A percentile compares a stretch with the other conserved stretches of the same genome.
Evolutionary conservation across 2,329 filamentous ascomycete genomes (phyloP).

Genomic region (Calonectria leucothoes): DNA sequence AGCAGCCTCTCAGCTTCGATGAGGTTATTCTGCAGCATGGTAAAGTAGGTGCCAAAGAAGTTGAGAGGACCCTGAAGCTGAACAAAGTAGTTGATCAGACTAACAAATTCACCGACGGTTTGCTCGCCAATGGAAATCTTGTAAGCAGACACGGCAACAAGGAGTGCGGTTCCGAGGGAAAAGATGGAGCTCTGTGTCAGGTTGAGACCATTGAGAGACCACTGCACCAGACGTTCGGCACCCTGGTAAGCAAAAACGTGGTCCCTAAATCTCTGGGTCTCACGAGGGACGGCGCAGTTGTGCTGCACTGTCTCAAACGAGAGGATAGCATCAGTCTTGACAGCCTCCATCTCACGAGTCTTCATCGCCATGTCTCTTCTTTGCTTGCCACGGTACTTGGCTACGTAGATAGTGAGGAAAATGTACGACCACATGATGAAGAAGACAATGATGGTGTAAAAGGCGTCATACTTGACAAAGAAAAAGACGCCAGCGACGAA

Average conservation of each 20-base stretch:
- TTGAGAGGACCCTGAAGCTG: conserved; percentile 71
- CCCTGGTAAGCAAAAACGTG: conserved; percentile 65
- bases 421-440: conserved; percentile 62
- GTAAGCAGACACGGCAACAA: conserved; percentile 71
- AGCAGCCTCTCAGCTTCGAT: conserved; percentile 60
- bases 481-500: conserved; percentile 61
- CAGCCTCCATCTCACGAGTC: conserved; percentile 60
- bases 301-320: conserved; percentile 71
- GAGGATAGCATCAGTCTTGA: conserved; percentile 61
- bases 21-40: conserved; percentile 58
- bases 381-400: conserved; percentile 57
- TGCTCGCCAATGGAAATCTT: conserved; percentile 68
- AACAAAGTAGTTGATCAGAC: conserved; percentile 68
- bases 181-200: conserved; percentile 73
- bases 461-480: conserved; percentile 57
- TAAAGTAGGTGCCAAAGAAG: conserved; percentile 67
- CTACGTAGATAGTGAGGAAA: conserved; percentile 63
- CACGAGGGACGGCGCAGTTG: conserved; percentile 70
- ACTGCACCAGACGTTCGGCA: conserved; percentile 39
- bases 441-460: conserved; percentile 61
- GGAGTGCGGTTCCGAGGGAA: conserved; percentile 68
- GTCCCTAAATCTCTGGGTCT: conserved; percentile 67
- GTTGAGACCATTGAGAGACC: conserved; percentile 61
- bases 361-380: conserved; percentile 57
- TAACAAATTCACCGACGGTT: conserved; percentile 67